Percentiles rank a stretch among this genome's conserved stretches.
Conservation (phyloP, 2,329 filamentous ascomycete species). For the Sporothrix phasma region DNA sequence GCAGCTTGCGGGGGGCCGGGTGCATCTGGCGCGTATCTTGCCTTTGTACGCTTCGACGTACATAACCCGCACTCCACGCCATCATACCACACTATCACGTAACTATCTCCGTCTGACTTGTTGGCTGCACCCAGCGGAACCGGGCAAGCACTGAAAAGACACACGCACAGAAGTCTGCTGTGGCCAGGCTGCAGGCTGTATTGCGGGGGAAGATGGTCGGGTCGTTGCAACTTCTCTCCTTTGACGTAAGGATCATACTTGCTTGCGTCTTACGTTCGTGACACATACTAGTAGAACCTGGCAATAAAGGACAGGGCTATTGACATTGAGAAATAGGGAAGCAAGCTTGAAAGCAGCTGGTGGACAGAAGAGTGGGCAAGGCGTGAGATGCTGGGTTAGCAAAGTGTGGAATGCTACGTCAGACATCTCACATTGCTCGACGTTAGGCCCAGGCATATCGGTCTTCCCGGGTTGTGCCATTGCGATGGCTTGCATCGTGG, state of each 20-base stretch:
- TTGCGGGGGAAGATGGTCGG: conserved; percentile 6
- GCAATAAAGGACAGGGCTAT: background rate
- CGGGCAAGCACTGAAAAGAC: background rate
- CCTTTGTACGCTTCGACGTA: too few relatives aligned
- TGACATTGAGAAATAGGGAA: background rate
- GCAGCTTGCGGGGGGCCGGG: background rate
- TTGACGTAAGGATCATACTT: background rate
- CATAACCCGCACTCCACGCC: background rate
- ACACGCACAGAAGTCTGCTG: background rate
- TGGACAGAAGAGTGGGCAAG: background rate
- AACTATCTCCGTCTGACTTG: background rate
- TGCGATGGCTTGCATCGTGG: too few relatives aligned
- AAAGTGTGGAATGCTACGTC: too few relatives aligned
- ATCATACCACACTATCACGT: background rate
- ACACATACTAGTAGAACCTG: background rate
- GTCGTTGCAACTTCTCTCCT: background rate
- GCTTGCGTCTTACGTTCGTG: background rate
- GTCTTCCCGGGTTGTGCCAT: too few relatives aligned
- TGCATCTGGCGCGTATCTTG: background rate
- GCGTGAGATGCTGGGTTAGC: background rate
- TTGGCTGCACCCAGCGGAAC: background rate
- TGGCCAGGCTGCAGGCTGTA: background rate
- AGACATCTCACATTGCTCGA: too few relatives aligned
- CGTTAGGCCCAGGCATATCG: too few relatives aligned
- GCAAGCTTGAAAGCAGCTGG: background rate